Conservation (phyloP, 306 rosid species). For the Delonix regia region DNA sequence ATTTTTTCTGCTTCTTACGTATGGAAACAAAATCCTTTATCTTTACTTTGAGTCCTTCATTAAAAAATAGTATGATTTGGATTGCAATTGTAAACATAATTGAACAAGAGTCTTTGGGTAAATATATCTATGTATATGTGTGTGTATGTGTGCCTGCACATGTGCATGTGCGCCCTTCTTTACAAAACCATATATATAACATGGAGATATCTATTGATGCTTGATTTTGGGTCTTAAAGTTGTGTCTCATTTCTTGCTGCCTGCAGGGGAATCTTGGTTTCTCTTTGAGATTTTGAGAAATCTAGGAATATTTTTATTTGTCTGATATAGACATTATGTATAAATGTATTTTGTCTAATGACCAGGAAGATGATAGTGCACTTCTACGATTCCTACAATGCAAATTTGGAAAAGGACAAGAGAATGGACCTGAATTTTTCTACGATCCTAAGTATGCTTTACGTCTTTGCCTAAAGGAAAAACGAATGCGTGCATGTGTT, state of each 20-base stretch:
- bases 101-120: conserved; percentile 4
- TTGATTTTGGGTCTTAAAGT: conserved; percentile 31
- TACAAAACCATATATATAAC: background rate
- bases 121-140: too few species aligned
- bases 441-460: conserved; percentile 98
- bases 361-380: conserved; percentile 93
- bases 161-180: background rate
- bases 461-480: conserved; percentile 97
- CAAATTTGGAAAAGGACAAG: conserved; percentile 94
- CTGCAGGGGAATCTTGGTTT: conserved; percentile 19
- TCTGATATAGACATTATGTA: background rate
- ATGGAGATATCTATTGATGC: conserved; percentile 14
- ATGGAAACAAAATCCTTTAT: background rate
- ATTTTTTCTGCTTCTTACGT: conserved; percentile 13
- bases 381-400: conserved; percentile 90
- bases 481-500: conserved; percentile 98
- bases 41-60: background rate
- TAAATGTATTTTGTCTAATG: conserved; percentile 14
- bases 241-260: conserved; percentile 22
- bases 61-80: conserved; percentile 1
- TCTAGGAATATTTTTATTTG: background rate
- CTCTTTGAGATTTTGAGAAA: conserved; percentile 23
- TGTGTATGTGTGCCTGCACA: too few species aligned
- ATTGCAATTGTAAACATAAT: background rate
- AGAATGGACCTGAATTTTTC: conserved; percentile 90